Conservation (phyloP, 176 grass and related monocot species). For the Ampelocalamus luodianensis region DNA sequence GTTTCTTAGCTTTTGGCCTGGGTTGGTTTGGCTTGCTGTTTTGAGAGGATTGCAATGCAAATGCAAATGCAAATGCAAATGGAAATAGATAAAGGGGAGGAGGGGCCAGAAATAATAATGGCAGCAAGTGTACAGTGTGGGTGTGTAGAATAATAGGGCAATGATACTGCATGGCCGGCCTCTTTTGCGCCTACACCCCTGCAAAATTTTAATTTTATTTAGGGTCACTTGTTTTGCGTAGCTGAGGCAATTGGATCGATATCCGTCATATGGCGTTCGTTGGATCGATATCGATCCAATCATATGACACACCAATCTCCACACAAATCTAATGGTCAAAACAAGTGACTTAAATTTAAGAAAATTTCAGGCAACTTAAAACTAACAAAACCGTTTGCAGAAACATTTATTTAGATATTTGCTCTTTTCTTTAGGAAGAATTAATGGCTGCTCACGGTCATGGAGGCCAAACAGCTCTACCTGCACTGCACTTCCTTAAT, state of each 20-base stretch:
- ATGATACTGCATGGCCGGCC: conserved; percentile 44
- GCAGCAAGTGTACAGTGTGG: conserved; percentile 36
- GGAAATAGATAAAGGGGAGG: conserved; percentile 40
- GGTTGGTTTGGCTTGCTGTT: neutral
- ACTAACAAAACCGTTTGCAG: too few relatives aligned
- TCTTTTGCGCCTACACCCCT: conserved; percentile 17
- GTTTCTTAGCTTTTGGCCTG: neutral
- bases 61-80: neutral
- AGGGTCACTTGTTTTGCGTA: neutral
- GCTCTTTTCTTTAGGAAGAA: neutral
- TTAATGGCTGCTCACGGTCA: too few relatives aligned
- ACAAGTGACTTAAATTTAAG: too few relatives aligned
- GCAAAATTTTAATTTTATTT: neutral
- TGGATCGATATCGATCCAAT: too few relatives aligned
- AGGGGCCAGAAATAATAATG: conserved; percentile 51
- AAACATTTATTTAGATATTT: neutral
- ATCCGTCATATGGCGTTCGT: too few relatives aligned
- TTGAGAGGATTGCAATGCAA: conserved; percentile 11
- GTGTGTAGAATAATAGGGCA: conserved; percentile 49
- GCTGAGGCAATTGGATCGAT: too few relatives aligned
- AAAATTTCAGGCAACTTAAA: too few relatives aligned
- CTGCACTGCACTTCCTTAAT: too few relatives aligned
- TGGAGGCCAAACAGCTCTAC: neutral
- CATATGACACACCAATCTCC: too few relatives aligned
- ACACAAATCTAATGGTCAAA: too few relatives aligned